Evolutionary conservation across 164 flowering plant genomes (phyloP).

Genomic region (Kalanchoe fedtschenkoi): DNA sequence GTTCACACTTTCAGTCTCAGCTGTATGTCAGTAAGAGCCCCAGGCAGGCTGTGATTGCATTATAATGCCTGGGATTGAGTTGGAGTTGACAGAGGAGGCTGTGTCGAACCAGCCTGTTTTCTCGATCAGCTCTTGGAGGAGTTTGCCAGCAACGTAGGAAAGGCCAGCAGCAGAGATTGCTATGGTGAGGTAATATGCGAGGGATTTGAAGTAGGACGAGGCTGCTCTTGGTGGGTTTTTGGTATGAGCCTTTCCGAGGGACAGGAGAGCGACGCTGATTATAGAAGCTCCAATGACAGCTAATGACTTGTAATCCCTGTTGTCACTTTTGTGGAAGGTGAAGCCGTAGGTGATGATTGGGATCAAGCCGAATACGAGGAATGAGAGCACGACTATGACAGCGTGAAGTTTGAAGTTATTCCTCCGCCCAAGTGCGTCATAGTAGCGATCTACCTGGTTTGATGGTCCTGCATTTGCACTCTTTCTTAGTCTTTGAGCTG

Average conservation of each 20-base stretch:
- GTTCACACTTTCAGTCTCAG: too few species aligned
- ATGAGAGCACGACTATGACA: conserved; percentile 39
- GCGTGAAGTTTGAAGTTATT: conserved; percentile 39
- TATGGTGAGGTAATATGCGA: conserved; percentile 16
- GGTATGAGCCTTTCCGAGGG: too few species aligned
- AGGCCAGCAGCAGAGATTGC: conserved; percentile 30
- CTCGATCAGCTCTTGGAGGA: conserved; percentile 19
- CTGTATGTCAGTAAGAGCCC: too few species aligned
- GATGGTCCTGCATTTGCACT: conserved; percentile 14
- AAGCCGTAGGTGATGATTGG: conserved; percentile 31
- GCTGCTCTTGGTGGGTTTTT: too few species aligned
- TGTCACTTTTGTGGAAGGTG: conserved; percentile 25
- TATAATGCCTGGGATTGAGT: too few species aligned
- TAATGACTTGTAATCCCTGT: conserved; percentile 29
- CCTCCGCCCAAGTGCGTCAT: conserved; percentile 36
- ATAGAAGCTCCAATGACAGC: conserved; percentile 33
- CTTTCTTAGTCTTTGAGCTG: conserved; percentile 56
- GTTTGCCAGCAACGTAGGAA: conserved; percentile 30
- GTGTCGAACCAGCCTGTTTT: too few species aligned
- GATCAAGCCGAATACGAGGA: conserved; percentile 33
- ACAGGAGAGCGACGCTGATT: conserved; percentile 30
- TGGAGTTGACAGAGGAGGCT: too few species aligned
- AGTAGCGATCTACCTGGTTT: conserved; percentile 30
- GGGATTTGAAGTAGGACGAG: conserved; percentile 23
- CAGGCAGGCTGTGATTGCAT: too few species aligned